Conservation (phyloP, 257 asterid genomes). For the Fraxinus anomala region DNA sequence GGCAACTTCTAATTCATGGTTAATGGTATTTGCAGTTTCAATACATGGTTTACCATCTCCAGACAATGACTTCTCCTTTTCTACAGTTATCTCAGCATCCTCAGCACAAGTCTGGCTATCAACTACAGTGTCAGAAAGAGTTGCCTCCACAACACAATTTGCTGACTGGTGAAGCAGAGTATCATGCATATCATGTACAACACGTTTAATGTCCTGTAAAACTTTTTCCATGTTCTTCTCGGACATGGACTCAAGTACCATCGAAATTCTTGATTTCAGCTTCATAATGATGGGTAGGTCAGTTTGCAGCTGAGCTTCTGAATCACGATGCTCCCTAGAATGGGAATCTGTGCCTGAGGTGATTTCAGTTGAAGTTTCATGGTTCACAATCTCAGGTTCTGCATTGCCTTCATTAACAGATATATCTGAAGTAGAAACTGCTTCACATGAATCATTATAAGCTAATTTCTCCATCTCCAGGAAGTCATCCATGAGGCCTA, state of each 20-base stretch:
- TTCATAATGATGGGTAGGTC: constrained; percentile 46
- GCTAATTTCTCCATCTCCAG: constrained; percentile 99
- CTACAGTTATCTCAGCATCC: constrained; percentile 34
- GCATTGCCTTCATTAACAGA: constrained; percentile 34
- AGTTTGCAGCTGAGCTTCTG: constrained; percentile 32
- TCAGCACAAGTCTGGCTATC: constrained; percentile 32
- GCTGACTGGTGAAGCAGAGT: constrained; percentile 36
- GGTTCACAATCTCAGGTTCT: constrained; percentile 38
- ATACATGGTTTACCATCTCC: constrained; percentile 35
- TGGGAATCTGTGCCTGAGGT: constrained; percentile 31
- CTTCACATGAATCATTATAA: constrained; percentile 47
- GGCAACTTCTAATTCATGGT: constrained; percentile 59
- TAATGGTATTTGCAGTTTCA: constrained; percentile 33
- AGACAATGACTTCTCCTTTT: constrained; percentile 35
- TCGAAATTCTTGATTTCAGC: constrained; percentile 61
- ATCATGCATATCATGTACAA: constrained; percentile 59
- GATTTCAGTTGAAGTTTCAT: constrained; percentile 37
- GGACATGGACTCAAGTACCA: constrained; percentile 56
- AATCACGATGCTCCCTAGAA: constrained; percentile 29
- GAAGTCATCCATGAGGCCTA: constrained; percentile 95
- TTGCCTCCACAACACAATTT: constrained; percentile 35
- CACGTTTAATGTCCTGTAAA: constrained; percentile 50
- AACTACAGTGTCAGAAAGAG: constrained; percentile 31
- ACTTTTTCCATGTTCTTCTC: constrained; percentile 54
- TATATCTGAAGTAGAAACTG: constrained; percentile 36